A percentile compares a stretch with the other conserved stretches of the same genome.
phyloP scores from a whole-genome alignment of 1,284 basidiomycete species.

The Sphagnurus paluster region DNA sequence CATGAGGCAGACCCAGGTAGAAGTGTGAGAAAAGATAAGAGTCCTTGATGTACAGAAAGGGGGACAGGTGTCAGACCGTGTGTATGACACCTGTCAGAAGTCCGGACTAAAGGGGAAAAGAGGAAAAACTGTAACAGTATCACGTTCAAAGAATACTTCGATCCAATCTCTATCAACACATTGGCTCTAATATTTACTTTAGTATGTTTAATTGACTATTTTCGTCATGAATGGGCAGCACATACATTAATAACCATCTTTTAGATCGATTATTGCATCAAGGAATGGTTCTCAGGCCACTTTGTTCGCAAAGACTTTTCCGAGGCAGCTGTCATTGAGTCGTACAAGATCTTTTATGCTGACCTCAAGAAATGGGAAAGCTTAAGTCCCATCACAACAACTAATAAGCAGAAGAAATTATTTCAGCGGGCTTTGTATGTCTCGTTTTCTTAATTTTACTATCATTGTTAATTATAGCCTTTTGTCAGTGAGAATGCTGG shows the following conservation, averaged over 20 bases:
- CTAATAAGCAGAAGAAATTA: background rate
- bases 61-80: too few species aligned
- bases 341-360: background rate
- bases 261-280: background rate
- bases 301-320: background rate
- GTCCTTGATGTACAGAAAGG: too few species aligned
- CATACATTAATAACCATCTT: background rate
- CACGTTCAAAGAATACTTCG: background rate
- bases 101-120: too few species aligned
- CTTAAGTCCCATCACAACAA: background rate
- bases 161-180: slow-evolving; percentile 2
- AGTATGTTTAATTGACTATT: background rate
- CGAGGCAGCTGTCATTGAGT: background rate
- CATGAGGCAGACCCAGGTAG: too few species aligned
- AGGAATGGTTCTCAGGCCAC: background rate
- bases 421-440: background rate
- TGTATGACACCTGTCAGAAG: too few species aligned
- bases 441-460: background rate
- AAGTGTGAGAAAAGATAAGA: too few species aligned
- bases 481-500: background rate
- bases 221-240: too few species aligned
- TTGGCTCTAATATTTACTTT: slow-evolving; percentile 1
- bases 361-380: background rate
- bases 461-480: background rate
- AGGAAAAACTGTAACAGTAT: too few species aligned